Evolutionary conservation across 768 basidiomycete species (phyloP).

Genomic region (Cystofilobasidium capitatum): DNA sequence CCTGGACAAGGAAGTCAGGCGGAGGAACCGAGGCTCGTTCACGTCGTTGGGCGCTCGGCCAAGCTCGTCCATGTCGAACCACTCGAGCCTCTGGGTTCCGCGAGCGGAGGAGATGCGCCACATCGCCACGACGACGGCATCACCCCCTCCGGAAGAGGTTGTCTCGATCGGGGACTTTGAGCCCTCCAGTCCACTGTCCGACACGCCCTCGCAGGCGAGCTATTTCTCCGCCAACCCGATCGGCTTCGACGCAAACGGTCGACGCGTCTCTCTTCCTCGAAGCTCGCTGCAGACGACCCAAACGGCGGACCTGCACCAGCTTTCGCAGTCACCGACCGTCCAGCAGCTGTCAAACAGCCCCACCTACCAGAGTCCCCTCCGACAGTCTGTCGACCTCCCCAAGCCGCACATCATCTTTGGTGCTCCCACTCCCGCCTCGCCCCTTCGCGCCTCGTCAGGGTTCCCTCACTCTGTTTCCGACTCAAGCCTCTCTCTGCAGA

Average conservation of each 20-base stretch:
- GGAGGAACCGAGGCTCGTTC: conserved; percentile 1
- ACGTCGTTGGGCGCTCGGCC: background rate
- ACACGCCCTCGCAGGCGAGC: background rate
- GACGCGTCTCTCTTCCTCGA: background rate
- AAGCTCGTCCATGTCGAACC: background rate
- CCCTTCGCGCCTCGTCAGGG: background rate
- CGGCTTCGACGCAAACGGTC: background rate
- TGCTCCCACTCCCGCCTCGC: background rate
- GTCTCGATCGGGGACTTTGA: background rate
- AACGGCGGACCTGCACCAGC: background rate
- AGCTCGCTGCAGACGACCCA: background rate
- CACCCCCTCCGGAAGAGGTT: background rate
- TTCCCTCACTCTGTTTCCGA: background rate
- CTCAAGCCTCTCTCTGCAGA: background rate
- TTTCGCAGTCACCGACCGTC: background rate
- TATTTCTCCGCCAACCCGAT: background rate
- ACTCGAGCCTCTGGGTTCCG: background rate
- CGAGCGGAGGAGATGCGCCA: background rate
- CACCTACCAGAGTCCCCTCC: background rate
- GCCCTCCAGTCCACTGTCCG: background rate
- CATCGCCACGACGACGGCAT: background rate
- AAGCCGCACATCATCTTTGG: background rate
- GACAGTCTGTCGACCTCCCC: background rate
- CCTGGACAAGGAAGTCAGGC: background rate
- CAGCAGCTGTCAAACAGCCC: background rate